Conservation (phyloP, 495 filamentous ascomycete genomes). For the Neurospora hispaniola region DNA sequence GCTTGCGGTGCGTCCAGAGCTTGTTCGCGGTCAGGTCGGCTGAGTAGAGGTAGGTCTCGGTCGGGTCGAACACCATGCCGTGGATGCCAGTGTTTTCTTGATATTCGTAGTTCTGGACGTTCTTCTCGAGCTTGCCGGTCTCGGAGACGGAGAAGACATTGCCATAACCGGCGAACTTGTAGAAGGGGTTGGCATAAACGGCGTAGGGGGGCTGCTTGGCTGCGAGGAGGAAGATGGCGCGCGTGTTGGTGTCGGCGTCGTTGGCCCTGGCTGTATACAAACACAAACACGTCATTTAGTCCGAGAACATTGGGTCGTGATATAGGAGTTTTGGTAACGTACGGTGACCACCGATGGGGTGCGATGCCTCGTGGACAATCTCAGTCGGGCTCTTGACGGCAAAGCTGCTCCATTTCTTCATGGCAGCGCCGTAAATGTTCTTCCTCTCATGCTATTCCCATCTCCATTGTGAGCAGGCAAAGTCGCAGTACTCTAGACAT, state of each 20-base stretch:
- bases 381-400: conserved; percentile 65
- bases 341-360: conserved; percentile 51
- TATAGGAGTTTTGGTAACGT: conserved; percentile 12
- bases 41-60: conserved; percentile 76
- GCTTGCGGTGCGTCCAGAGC: conserved; percentile 75
- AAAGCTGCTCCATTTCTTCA: conserved; percentile 85
- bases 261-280: conserved; percentile 47
- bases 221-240: conserved; percentile 76
- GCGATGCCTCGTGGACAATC: conserved; percentile 63
- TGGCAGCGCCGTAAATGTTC: conserved; percentile 74
- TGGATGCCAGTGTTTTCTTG: conserved; percentile 65
- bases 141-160: conserved; percentile 62
- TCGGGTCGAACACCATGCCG: conserved; percentile 80
- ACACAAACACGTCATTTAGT: conserved; percentile 3
- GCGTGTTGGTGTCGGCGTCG: conserved; percentile 61
- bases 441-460: conserved; percentile 55
- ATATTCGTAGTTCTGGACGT: conserved; percentile 74
- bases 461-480: conserved; percentile 16
- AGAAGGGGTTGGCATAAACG: conserved; percentile 82
- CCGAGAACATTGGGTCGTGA: not conserved
- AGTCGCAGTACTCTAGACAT: not conserved
- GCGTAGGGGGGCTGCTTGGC: conserved; percentile 64
- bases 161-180: conserved; percentile 68
- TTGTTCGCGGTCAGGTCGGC: conserved; percentile 77
- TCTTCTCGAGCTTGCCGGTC: conserved; percentile 50